phyloP scores from a whole-genome alignment of 2,329 filamentous ascomycete genomes.

The Rhinocladiella similis region DNA sequence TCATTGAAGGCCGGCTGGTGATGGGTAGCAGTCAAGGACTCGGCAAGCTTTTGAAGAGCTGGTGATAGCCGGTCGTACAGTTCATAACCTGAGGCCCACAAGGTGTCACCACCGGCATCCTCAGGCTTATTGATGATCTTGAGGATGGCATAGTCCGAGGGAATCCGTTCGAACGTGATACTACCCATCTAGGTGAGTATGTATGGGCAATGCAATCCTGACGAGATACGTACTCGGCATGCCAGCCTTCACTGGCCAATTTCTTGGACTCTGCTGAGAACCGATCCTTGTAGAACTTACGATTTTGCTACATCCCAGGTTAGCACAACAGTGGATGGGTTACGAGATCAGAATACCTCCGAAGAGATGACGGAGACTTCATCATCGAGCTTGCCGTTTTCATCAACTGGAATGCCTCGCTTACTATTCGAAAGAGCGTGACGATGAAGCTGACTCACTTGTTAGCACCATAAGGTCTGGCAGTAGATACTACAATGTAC shows the following conservation, averaged over 20 bases:
- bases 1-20: constrained; percentile 35
- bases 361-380: constrained; percentile 53
- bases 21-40: constrained; percentile 41
- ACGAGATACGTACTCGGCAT: constrained; percentile 41
- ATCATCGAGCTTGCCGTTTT: constrained; percentile 48
- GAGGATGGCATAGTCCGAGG: constrained; percentile 63
- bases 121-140: constrained; percentile 56
- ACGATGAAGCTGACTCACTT: constrained; percentile 35
- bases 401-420: constrained; percentile 45
- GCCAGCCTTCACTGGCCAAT: constrained; percentile 43
- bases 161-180: constrained; percentile 65
- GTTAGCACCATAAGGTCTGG: not conserved
- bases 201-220: not conserved
- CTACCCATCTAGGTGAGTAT: constrained; percentile 31
- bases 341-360: constrained; percentile 24
- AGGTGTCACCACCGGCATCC: constrained; percentile 56
- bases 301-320: constrained; percentile 18
- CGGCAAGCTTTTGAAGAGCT: constrained; percentile 49
- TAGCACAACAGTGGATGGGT: not conserved
- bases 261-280: constrained; percentile 32
- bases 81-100: constrained; percentile 69
- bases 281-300: constrained; percentile 41
- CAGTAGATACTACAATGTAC: constrained; percentile 8
- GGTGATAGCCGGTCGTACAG: constrained; percentile 60
- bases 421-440: constrained; percentile 52